These are phyloP conservation scores for Claviceps purpurea DNA, from an alignment of 2,329 filamentous ascomycete genomes.

Conservation along the genomic window DNA sequence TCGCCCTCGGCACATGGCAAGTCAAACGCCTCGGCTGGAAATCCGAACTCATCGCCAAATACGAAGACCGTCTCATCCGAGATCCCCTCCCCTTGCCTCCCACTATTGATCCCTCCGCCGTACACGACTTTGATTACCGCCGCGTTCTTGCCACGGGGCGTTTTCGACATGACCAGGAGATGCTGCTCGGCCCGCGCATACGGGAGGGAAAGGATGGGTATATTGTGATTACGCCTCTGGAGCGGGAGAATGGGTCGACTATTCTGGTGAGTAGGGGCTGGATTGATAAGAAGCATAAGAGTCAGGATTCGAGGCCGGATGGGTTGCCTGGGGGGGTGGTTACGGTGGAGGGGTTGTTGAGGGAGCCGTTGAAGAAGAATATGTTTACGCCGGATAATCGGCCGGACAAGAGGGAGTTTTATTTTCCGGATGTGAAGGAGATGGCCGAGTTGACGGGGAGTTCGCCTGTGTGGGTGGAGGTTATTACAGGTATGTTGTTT, in stretches of 20 bases:
- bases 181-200: slow-evolving; percentile 86
- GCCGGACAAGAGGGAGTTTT: slow-evolving; percentile 74
- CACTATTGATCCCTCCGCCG: slow-evolving; percentile 63
- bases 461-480: slow-evolving; percentile 88
- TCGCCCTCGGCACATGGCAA: slow-evolving; percentile 87
- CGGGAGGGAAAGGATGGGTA: slow-evolving; percentile 82
- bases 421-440: slow-evolving; percentile 85
- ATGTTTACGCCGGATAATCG: slow-evolving; percentile 89
- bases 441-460: slow-evolving; percentile 77
- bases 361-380: slow-evolving; percentile 93
- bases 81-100: slow-evolving; percentile 77
- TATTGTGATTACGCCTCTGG: slow-evolving; percentile 82
- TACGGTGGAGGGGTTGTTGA: slow-evolving; percentile 67
- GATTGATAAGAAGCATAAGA: slow-evolving; percentile 65
- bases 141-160: slow-evolving; percentile 62
- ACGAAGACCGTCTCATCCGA: slow-evolving; percentile 81
- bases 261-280: slow-evolving; percentile 85
- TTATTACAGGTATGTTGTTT: slow-evolving; percentile 64
- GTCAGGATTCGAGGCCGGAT: slow-evolving; percentile 50
- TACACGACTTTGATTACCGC: slow-evolving; percentile 85
- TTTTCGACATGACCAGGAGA: slow-evolving; percentile 82
- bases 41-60: slow-evolving; percentile 76
- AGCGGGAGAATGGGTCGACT: slow-evolving; percentile 53
- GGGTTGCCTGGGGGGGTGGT: slow-evolving; percentile 59
- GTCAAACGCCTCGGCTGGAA: slow-evolving; percentile 90